These are phyloP conservation scores for Glaciozyma martinii DNA, from an alignment of 768 basidiomycete genomes.

Conservation along the genomic window DNA sequence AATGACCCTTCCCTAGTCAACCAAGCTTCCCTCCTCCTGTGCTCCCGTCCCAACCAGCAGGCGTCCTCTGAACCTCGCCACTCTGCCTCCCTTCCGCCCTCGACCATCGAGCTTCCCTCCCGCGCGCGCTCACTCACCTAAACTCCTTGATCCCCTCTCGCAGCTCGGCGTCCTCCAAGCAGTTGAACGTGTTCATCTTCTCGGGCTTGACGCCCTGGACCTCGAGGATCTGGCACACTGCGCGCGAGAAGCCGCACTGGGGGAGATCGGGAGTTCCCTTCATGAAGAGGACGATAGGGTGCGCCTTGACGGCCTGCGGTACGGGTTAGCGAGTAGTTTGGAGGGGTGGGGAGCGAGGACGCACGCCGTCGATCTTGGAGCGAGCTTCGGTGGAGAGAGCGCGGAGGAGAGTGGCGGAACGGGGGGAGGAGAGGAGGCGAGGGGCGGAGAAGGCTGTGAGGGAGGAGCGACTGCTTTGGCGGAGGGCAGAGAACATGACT, in stretches of 20 bases:
- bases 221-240: slow-evolving; percentile 81
- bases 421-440: neutral
- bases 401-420: neutral
- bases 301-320: slow-evolving; percentile 54
- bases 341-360: neutral
- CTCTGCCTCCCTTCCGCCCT: neutral
- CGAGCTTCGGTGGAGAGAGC: slow-evolving; percentile 1
- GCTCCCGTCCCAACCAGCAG: too few relatives aligned
- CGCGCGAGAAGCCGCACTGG: slow-evolving; percentile 92
- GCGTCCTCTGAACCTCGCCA: neutral
- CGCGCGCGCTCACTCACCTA: slow-evolving; percentile 61
- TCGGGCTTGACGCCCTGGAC: slow-evolving; percentile 58
- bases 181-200: slow-evolving; percentile 83
- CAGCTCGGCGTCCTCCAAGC: slow-evolving; percentile 74
- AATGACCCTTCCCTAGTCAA: too few relatives aligned
- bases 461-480: neutral
- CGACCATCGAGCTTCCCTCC: too few relatives aligned
- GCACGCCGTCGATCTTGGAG: neutral
- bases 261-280: slow-evolving; percentile 82
- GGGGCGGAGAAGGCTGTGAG: neutral
- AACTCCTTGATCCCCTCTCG: slow-evolving; percentile 87
- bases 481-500: neutral
- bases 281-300: slow-evolving; percentile 93
- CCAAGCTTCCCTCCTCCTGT: too few relatives aligned
- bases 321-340: neutral